Percentiles rank a stretch among this genome's conserved stretches.
Evolutionary conservation across 1,284 basidiomycete genomes (phyloP).

Genomic region (Mycena sp.): DNA sequence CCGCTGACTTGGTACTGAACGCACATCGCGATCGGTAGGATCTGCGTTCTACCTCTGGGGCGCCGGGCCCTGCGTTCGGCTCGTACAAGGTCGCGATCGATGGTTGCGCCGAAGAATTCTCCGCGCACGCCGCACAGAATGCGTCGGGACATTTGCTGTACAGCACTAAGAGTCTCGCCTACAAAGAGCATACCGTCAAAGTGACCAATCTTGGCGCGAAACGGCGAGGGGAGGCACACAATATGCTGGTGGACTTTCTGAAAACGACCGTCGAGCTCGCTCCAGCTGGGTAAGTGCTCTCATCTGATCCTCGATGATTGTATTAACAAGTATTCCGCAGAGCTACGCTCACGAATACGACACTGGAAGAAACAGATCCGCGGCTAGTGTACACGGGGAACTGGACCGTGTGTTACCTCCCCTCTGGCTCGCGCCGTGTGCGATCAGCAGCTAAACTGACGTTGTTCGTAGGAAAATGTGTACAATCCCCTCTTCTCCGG

Average conservation of each 20-base stretch:
- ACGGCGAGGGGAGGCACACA: conserved; percentile 1
- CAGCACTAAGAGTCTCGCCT: neutral
- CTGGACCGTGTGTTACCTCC: conserved; percentile 25
- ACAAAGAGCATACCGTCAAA: conserved; percentile 10
- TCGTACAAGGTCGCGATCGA: conserved; percentile 21
- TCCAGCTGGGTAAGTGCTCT: conserved; percentile 11
- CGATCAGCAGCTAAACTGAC: too few relatives aligned
- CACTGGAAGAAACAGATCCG: conserved; percentile 21
- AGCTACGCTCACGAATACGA: conserved; percentile 19
- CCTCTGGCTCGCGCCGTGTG: neutral
- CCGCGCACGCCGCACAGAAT: conserved; percentile 6
- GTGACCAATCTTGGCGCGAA: conserved; percentile 17
- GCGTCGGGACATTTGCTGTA: conserved; percentile 13
- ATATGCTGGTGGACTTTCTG: conserved; percentile 18
- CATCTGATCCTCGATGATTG: too few relatives aligned
- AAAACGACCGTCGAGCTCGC: conserved; percentile 22
- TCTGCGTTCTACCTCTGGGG: conserved; percentile 23
- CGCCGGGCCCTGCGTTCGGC: conserved; percentile 18
- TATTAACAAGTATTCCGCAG: neutral
- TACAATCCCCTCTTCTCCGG: conserved; percentile 24
- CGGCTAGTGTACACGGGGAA: conserved; percentile 21
- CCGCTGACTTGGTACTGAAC: neutral
- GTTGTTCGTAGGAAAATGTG: conserved; percentile 14
- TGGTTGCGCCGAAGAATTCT: neutral
- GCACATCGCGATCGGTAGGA: neutral